Percentiles rank a stretch among this genome's conserved stretches.
phyloP scores from a whole-genome alignment of 306 rosid species.

The Gastrolobium bilobum region DNA sequence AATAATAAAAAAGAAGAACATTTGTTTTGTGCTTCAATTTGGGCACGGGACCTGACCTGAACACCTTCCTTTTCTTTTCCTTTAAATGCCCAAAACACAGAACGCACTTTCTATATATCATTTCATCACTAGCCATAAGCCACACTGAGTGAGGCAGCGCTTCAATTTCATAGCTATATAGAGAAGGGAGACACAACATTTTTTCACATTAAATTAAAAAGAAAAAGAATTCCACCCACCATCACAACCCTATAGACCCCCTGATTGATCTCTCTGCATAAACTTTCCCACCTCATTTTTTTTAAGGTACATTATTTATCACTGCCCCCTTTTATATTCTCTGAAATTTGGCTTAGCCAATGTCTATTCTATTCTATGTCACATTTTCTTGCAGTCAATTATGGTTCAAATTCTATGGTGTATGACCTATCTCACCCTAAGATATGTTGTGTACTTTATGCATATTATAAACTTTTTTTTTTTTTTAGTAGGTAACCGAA shows the following conservation, averaged over 20 bases:
- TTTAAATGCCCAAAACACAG: conserved; percentile 33
- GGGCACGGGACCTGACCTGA: conserved; percentile 44
- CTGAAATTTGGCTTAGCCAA: conserved; percentile 52
- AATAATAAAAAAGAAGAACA: neutral
- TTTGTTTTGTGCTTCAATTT: conserved; percentile 33
- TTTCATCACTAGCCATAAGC: conserved; percentile 9
- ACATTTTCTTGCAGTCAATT: conserved; percentile 59
- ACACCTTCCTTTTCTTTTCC: neutral
- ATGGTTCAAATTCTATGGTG: conserved; percentile 32
- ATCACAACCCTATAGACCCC: conserved; percentile 27
- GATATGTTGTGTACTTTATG: conserved; percentile 39
- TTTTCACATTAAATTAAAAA: conserved; percentile 35
- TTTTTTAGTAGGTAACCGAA: neutral
- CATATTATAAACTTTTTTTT: neutral
- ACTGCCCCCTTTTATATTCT: conserved; percentile 48
- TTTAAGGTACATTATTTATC: conserved; percentile 55
- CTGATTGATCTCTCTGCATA: conserved; percentile 41
- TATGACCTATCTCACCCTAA: conserved; percentile 43
- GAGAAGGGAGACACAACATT: conserved; percentile 17
- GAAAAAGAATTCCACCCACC: neutral
- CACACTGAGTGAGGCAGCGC: conserved; percentile 39
- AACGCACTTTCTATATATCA: neutral
- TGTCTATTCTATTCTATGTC: conserved; percentile 56
- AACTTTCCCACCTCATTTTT: conserved; percentile 34
- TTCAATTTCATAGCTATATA: conserved; percentile 1